Evolutionary conservation across 306 rosid genomes (phyloP).

Genomic region (Sicyos baderoa): DNA sequence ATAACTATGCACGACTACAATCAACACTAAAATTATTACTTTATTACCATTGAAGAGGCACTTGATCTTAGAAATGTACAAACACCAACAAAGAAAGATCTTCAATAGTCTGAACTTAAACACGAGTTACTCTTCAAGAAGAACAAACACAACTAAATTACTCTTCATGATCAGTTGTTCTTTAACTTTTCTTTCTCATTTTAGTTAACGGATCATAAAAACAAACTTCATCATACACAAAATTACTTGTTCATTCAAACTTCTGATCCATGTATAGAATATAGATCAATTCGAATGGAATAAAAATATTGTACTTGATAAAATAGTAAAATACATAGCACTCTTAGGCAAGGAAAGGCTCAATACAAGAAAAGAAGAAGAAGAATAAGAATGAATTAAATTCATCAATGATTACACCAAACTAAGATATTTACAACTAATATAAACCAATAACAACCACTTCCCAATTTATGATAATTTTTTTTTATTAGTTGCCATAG

Average conservation of each 20-base stretch:
- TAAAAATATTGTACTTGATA: no score
- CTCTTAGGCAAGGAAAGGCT: no score
- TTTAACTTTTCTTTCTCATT: conserved; percentile 1
- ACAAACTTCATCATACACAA: neutral
- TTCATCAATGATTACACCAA: no score
- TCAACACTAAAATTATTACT: neutral
- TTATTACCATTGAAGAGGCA: neutral
- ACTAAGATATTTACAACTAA: no score
- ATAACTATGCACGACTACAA: neutral
- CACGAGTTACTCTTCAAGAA: no score
- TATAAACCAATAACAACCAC: neutral
- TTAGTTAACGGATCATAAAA: neutral
- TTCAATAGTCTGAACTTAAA: conserved; percentile 3
- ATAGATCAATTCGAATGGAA: no score
- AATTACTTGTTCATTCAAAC: neutral
- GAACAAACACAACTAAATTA: no score
- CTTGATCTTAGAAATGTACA: neutral
- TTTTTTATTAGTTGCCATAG: neutral
- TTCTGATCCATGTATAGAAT: neutral
- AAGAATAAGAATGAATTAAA: no score
- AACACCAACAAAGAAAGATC: neutral
- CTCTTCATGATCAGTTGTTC: neutral
- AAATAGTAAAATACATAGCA: no score
- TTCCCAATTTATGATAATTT: neutral
- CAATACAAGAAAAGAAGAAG: no score